Conservation (phyloP, 2,329 filamentous ascomycete species). For the Penicillium corylophilum region DNA sequence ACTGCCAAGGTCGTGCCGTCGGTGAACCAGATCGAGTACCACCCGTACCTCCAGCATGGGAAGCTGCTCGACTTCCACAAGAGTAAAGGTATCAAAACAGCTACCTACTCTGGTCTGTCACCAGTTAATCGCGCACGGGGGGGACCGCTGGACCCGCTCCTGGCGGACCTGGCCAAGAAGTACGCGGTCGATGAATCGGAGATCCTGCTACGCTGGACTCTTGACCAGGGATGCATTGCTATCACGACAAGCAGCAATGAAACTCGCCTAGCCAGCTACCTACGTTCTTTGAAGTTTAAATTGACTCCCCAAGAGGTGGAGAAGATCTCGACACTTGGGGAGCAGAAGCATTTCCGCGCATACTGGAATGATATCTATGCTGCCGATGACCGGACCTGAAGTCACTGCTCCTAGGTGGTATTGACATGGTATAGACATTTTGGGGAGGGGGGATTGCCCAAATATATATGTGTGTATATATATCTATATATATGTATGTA, state of each 20-base stretch:
- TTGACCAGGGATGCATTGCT: constrained; percentile 59
- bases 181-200: constrained; percentile 60
- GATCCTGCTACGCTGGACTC: constrained; percentile 59
- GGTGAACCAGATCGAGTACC: constrained; percentile 37
- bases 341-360: constrained; percentile 51
- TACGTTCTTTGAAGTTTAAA: constrained; percentile 57
- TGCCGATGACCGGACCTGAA: constrained; percentile 40
- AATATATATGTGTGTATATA: too few relatives aligned
- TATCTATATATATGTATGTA: too few relatives aligned
- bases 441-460: too few relatives aligned
- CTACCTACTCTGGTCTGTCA: constrained; percentile 45
- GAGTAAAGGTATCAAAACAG: constrained; percentile 41
- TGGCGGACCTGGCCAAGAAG: constrained; percentile 57
- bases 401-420: too few relatives aligned
- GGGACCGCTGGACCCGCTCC: constrained; percentile 56
- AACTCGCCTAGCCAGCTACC: constrained; percentile 57
- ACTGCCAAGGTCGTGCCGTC: constrained; percentile 44
- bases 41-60: constrained; percentile 50
- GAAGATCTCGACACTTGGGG: constrained; percentile 50
- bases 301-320: constrained; percentile 59
- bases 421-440: too few relatives aligned
- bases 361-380: constrained; percentile 54
- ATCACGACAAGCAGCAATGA: constrained; percentile 64
- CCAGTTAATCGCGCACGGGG: constrained; percentile 55
- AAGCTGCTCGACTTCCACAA: constrained; percentile 42